A percentile compares a stretch with the other conserved stretches of the same genome.
Evolutionary conservation across 1,284 basidiomycete genomes (phyloP).

Genomic region (Ceratobasidium papillatum): DNA sequence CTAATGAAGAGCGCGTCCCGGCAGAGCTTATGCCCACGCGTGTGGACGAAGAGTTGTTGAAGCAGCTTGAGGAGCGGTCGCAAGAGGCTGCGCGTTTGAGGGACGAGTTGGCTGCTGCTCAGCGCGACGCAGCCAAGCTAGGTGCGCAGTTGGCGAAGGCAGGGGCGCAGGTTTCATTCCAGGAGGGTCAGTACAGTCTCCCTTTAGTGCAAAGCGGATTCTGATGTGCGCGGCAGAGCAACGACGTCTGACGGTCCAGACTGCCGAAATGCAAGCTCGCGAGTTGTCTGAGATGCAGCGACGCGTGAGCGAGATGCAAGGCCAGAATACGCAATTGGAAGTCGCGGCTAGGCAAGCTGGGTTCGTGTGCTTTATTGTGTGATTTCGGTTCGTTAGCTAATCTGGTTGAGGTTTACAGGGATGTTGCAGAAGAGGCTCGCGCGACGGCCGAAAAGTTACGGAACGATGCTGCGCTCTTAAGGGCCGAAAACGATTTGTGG

Average conservation of each 20-base stretch:
- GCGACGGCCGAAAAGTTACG: constrained; percentile 74
- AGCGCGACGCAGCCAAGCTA: constrained; percentile 72
- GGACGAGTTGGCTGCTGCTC: constrained; percentile 71
- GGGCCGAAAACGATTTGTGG: constrained; percentile 92
- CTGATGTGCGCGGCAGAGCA: constrained; percentile 61
- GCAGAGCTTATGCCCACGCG: constrained; percentile 18
- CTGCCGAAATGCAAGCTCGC: constrained; percentile 73
- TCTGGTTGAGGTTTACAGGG: not conserved
- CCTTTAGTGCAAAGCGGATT: constrained; percentile 71
- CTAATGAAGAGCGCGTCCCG: constrained; percentile 10
- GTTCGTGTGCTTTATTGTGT: constrained; percentile 62
- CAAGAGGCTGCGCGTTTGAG: constrained; percentile 67
- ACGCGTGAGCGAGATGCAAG: constrained; percentile 50
- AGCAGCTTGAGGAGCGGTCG: constrained; percentile 42
- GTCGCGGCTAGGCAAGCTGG: constrained; percentile 59
- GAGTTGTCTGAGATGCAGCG: constrained; percentile 50
- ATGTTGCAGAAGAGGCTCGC: constrained; percentile 54
- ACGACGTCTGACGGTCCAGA: constrained; percentile 70
- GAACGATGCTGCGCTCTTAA: constrained; percentile 84
- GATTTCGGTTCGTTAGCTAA: constrained; percentile 69
- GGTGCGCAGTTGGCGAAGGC: constrained; percentile 79
- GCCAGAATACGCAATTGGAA: constrained; percentile 51
- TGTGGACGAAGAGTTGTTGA: constrained; percentile 32
- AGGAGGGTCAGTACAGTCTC: constrained; percentile 62
- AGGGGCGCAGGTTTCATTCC: constrained; percentile 78